Percentiles rank a stretch among this genome's conserved stretches.
Evolutionary conservation across 257 asterid genomes (phyloP).

Genomic region (Paraleonurus japonicus): DNA sequence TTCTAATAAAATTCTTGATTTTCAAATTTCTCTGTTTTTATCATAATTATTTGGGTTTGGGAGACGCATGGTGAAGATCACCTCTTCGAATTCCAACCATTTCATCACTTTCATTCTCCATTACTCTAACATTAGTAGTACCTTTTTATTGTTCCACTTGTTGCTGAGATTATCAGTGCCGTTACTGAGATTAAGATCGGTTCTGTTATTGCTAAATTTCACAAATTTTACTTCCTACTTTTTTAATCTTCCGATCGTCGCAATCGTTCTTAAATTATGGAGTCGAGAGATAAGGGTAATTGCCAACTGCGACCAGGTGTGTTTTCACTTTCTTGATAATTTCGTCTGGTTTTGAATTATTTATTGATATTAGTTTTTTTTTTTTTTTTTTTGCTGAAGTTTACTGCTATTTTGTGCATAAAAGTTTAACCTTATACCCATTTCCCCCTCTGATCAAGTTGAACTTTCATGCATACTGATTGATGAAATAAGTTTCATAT

Average conservation of each 20-base stretch:
- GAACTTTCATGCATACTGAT: constrained; percentile 1
- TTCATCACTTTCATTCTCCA: constrained; percentile 31
- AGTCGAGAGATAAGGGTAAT: constrained; percentile 40
- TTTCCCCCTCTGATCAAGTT: neutral
- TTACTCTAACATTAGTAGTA: constrained; percentile 25
- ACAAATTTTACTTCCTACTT: neutral
- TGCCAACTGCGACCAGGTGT: constrained; percentile 47
- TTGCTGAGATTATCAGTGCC: constrained; percentile 36
- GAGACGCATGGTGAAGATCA: constrained; percentile 45
- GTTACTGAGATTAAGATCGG: constrained; percentile 31
- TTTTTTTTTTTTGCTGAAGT: neutral
- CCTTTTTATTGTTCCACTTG: constrained; percentile 20
- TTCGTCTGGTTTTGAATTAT: neutral
- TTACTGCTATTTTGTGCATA: constrained; percentile 1
- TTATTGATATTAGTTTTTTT: neutral
- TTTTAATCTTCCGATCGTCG: constrained; percentile 24
- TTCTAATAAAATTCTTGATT: neutral
- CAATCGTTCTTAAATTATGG: constrained; percentile 35
- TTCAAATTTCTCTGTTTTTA: neutral
- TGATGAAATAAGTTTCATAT: neutral
- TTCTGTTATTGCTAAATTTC: constrained; percentile 7
- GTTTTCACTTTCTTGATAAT: neutral
- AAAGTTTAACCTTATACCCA: neutral
- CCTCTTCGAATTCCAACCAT: constrained; percentile 35
- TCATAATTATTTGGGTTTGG: constrained; percentile 11